These are phyloP conservation scores for Hymenoscyphus albidus DNA, from an alignment of 2,329 filamentous ascomycete species.

Conservation along the genomic window DNA sequence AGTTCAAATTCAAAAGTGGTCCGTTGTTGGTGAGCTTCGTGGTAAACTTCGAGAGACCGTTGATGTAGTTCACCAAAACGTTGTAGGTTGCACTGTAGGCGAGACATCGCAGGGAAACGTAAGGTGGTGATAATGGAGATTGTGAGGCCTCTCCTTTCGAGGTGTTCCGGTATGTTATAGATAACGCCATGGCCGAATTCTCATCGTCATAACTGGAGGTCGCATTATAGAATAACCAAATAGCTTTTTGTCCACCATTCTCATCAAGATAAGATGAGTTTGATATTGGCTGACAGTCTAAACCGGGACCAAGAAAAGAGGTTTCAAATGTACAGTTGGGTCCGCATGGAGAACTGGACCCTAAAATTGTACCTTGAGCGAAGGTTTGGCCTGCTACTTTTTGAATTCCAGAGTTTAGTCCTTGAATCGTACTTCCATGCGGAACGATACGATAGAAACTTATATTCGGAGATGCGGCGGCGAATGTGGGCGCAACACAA, in stretches of 20 bases:
- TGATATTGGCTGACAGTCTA: background rate
- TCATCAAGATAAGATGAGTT: background rate
- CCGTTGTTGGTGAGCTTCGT: background rate
- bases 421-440: background rate
- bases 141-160: background rate
- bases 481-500: conserved; percentile 2
- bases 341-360: background rate
- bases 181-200: background rate
- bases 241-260: background rate
- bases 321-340: background rate
- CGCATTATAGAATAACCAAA: background rate
- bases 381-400: background rate
- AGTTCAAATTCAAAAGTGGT: background rate
- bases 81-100: conserved; percentile 3
- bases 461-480: background rate
- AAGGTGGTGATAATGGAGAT: too few species aligned
- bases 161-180: conserved; percentile 3
- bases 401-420: background rate
- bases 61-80: conserved; percentile 4
- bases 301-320: background rate
- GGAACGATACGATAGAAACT: background rate
- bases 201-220: background rate
- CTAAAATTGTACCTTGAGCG: background rate
- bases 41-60: background rate
- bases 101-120: background rate